A percentile compares a stretch with the other conserved stretches of the same genome.
Conservation (phyloP, 192 early-diverging fungal genomes). For the Backusella sp. region DNA sequence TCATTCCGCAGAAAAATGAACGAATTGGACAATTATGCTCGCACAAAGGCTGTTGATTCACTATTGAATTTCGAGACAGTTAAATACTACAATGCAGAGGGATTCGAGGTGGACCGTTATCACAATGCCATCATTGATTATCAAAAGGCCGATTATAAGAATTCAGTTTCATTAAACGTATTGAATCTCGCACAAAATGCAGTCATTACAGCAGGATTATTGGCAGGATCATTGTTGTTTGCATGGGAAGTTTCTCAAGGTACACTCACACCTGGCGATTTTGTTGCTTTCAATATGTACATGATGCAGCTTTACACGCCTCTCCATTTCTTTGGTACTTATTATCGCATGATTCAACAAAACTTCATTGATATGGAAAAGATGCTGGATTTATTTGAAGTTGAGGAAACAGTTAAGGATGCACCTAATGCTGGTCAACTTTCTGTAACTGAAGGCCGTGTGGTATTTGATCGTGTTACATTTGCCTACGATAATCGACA, state of each 20-base stretch:
- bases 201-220: conserved; percentile 81
- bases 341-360: conserved; percentile 92
- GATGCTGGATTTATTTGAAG: conserved; percentile 82
- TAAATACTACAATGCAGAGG: conserved; percentile 92
- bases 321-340: conserved; percentile 86
- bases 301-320: conserved; percentile 89
- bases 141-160: conserved; percentile 84
- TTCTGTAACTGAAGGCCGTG: conserved; percentile 51
- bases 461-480: conserved; percentile 68
- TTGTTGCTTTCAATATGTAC: conserved; percentile 87
- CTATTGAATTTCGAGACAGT: conserved; percentile 98
- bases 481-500: conserved; percentile 72
- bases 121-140: conserved; percentile 74
- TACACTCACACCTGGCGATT: conserved; percentile 73
- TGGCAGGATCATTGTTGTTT: conserved; percentile 79
- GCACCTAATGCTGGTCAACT: conserved; percentile 55
- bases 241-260: conserved; percentile 76
- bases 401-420: conserved; percentile 63
- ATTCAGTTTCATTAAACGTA: conserved; percentile 66
- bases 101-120: conserved; percentile 80
- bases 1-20: conserved; percentile 79
- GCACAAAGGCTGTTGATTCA: conserved; percentile 87
- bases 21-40: conserved; percentile 81
- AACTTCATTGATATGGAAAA: conserved; percentile 97
- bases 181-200: conserved; percentile 86